phyloP scores from a whole-genome alignment of 23 red algal genomes.

The Chondrus crispus region DNA sequence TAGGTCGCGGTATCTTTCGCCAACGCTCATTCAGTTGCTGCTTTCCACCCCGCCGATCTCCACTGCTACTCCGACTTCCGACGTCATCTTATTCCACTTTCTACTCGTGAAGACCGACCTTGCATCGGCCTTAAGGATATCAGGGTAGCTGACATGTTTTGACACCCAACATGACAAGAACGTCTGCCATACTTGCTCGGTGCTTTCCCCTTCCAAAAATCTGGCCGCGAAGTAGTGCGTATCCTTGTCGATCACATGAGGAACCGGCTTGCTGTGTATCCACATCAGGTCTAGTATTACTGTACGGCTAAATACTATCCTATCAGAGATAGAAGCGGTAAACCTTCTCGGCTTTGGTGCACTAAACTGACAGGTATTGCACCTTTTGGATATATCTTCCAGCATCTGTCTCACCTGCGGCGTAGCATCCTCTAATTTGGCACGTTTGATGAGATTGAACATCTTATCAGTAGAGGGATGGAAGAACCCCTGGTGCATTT shows the following conservation, averaged over 20 bases:
- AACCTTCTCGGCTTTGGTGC: background rate
- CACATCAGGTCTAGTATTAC: background rate
- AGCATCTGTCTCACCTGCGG: background rate
- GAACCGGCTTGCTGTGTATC: background rate
- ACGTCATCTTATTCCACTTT: background rate
- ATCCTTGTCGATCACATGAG: background rate
- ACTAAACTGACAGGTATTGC: background rate
- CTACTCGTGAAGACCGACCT: background rate
- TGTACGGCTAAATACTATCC: background rate
- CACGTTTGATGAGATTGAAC: constrained; percentile 11
- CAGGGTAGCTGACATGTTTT: background rate
- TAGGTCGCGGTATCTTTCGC: background rate
- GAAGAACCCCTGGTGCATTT: constrained; percentile 5
- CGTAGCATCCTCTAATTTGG: background rate
- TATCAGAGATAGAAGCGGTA: background rate
- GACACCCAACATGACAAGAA: constrained; percentile 13
- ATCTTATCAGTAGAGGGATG: constrained; percentile 8
- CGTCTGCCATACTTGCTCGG: background rate
- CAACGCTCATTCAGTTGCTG: background rate
- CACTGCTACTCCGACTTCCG: background rate
- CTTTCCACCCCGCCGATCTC: background rate
- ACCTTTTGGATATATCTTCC: constrained; percentile 15
- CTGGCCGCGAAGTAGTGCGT: background rate
- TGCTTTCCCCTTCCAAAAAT: background rate
- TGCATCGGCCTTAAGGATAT: background rate